Evolutionary conservation across 352 stramenopile genomes (phyloP), one percentile per base, ranked within the genome.

Genomic region (Phytophthora crassamura): DNA sequence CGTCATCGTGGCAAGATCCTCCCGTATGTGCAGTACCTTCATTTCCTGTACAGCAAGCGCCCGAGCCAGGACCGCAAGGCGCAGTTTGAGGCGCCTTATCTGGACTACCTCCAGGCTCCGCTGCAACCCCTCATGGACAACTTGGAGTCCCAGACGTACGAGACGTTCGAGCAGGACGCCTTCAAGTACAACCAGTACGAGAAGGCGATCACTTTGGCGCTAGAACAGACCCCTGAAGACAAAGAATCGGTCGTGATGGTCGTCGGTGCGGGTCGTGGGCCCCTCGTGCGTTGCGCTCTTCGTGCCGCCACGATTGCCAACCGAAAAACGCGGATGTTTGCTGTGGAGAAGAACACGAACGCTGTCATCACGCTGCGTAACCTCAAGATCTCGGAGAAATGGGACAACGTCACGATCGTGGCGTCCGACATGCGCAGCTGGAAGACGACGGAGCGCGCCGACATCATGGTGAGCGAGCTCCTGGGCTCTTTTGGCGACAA

Each of bases 131-230:
- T 99, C 2, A 97, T 97, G 80, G 97, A 99, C 89, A 98, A 99
- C 78, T 82, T 99, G 28, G 96, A 99, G 74, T 98, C 94, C 54
- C 88, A 97, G 60, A 99, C 97, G 46, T 99, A 99, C 80, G 97
- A 99, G 82, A 98, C 93, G 0, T 99, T 99, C 72, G 97, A 99
- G 68, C 97, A 97, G 73, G 97, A 99, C 80, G 93, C 94, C 1
- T 97, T 99, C 68, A 99, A 99, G 77, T 99, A 99, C 72, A 76
- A 87, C n/a, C 86, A 93, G 57, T 99, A 99, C 78, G 89, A 99
- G 69, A 79, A 93, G 45, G 98, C 97, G 5, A 84, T 99, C 35
- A 86, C 76, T 1, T 77, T 89, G 58, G 91, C 90, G 4, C 77
- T 98, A 15, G 50, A 67, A 42, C 67, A 75, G 32, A 91, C 82